These are phyloP conservation scores for Thermothelomyces thermophilus DNA, from an alignment of 2,329 filamentous ascomycete species.

Conservation along the genomic window DNA sequence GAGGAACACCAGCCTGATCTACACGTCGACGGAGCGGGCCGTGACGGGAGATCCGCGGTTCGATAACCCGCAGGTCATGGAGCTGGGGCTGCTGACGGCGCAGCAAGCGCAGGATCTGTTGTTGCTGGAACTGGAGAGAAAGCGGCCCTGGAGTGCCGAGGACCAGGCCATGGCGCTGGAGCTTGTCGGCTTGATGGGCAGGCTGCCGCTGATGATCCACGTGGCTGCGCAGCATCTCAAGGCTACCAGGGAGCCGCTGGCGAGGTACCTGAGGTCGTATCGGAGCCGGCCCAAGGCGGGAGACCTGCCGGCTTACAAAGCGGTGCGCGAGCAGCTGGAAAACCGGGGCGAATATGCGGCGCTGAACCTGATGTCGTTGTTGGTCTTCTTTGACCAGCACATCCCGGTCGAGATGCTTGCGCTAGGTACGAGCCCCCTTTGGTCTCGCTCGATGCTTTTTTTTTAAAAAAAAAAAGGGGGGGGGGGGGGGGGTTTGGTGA, in stretches of 20 bases:
- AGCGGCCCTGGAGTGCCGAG: constrained; percentile 44
- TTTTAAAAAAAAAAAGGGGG: too few species aligned
- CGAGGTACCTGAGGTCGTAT: constrained; percentile 54
- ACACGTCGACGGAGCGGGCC: constrained; percentile 58
- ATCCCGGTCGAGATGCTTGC: constrained; percentile 60
- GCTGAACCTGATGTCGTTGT: constrained; percentile 56
- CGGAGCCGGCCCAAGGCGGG: constrained; percentile 49
- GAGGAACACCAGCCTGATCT: constrained; percentile 57
- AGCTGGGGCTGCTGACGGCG: constrained; percentile 47
- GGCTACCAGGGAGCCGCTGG: constrained; percentile 53
- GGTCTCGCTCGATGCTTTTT: constrained; percentile 10
- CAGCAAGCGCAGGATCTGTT: constrained; percentile 55
- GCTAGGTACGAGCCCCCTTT: constrained; percentile 38
- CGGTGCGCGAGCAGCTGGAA: constrained; percentile 44
- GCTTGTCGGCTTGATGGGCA: constrained; percentile 56
- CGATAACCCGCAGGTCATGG: constrained; percentile 52
- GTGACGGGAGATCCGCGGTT: constrained; percentile 49
- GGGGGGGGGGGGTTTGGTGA: too few species aligned
- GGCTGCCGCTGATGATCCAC: constrained; percentile 62
- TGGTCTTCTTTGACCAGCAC: constrained; percentile 59
- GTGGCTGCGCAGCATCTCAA: constrained; percentile 57
- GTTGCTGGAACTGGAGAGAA: constrained; percentile 56
- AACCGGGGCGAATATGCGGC: constrained; percentile 44
- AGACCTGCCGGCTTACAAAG: constrained; percentile 40
- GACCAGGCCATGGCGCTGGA: constrained; percentile 53